Percentiles rank a stretch among this genome's conserved stretches.
phyloP scores from a whole-genome alignment of 768 basidiomycete genomes.

The Nidularia sp. region DNA sequence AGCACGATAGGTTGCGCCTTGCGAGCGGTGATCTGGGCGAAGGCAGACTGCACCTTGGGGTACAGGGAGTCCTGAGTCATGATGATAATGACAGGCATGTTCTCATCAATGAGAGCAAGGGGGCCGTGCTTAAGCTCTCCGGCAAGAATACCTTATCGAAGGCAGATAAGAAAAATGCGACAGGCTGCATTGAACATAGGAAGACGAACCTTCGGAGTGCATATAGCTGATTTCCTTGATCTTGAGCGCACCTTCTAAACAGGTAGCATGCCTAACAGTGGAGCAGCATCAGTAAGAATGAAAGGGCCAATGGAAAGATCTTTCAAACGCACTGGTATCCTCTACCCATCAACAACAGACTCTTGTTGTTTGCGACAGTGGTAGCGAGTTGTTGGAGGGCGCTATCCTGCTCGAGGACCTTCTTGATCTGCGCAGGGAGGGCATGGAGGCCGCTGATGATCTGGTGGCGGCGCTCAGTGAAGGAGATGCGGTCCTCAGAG shows the following conservation, averaged over 20 bases:
- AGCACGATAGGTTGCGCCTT: conserved; percentile 94
- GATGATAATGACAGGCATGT: conserved; percentile 98
- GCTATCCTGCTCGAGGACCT: conserved; percentile 76
- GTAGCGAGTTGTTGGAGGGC: conserved; percentile 77
- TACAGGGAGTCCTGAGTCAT: conserved; percentile 99
- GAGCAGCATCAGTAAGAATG: not conserved
- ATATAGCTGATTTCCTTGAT: conserved; percentile 99
- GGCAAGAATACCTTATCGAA: conserved; percentile 75
- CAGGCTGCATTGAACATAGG: conserved; percentile 33
- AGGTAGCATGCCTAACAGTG: conserved; percentile 75
- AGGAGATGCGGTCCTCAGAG: conserved; percentile 93
- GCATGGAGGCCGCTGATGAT: conserved; percentile 92
- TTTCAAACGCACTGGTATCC: conserved; percentile 79
- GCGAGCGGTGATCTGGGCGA: conserved; percentile 95
- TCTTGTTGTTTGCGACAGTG: conserved; percentile 78
- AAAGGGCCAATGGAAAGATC: conserved; percentile 7
- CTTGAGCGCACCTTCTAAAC: conserved; percentile 96
- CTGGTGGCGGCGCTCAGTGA: conserved; percentile 83
- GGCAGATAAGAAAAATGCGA: conserved; percentile 2
- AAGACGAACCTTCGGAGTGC: conserved; percentile 46
- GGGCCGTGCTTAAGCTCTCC: conserved; percentile 99
- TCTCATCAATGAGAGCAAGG: conserved; percentile 95
- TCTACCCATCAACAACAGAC: conserved; percentile 93
- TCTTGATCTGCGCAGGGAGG: conserved; percentile 87
- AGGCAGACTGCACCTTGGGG: conserved; percentile 96